Evolutionary conservation across 768 basidiomycete species (phyloP).

Genomic region (Boletus edulis): DNA sequence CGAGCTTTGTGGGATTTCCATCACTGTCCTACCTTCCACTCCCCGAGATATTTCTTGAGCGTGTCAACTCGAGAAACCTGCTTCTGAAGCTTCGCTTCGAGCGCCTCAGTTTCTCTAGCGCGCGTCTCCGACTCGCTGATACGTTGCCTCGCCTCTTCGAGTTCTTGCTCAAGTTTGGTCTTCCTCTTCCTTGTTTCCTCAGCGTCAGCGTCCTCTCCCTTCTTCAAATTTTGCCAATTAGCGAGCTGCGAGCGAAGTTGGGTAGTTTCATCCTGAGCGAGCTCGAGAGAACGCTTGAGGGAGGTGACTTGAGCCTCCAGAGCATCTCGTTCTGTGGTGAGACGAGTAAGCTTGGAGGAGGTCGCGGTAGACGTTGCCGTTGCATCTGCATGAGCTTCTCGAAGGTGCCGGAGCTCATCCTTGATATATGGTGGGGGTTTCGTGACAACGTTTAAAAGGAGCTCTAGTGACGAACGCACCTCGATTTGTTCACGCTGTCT

Average conservation of each 20-base stretch:
- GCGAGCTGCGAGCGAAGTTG: constrained; percentile 63
- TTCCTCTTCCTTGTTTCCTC: constrained; percentile 54
- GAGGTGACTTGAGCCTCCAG: constrained; percentile 50
- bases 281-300: constrained; percentile 54
- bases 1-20: neutral
- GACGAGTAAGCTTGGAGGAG: constrained; percentile 54
- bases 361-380: constrained; percentile 45
- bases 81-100: constrained; percentile 41
- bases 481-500: constrained; percentile 46
- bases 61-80: constrained; percentile 42
- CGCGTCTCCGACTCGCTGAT: constrained; percentile 30
- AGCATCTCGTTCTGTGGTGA: constrained; percentile 56
- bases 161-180: constrained; percentile 53
- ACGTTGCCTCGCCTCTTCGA: constrained; percentile 43
- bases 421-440: constrained; percentile 10
- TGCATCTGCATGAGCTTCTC: constrained; percentile 49
- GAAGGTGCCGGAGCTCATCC: constrained; percentile 43
- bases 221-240: constrained; percentile 68
- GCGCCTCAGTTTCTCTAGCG: constrained; percentile 23
- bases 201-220: constrained; percentile 56
- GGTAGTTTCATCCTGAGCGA: constrained; percentile 52
- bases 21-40: constrained; percentile 45
- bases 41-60: constrained; percentile 38
- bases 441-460: neutral
- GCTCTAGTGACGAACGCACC: constrained; percentile 31